Percentiles rank a stretch among this genome's conserved stretches.
These are phyloP conservation scores for Penicillium sp. DNA, from an alignment of 2,329 filamentous ascomycete species.

Conservation along the genomic window DNA sequence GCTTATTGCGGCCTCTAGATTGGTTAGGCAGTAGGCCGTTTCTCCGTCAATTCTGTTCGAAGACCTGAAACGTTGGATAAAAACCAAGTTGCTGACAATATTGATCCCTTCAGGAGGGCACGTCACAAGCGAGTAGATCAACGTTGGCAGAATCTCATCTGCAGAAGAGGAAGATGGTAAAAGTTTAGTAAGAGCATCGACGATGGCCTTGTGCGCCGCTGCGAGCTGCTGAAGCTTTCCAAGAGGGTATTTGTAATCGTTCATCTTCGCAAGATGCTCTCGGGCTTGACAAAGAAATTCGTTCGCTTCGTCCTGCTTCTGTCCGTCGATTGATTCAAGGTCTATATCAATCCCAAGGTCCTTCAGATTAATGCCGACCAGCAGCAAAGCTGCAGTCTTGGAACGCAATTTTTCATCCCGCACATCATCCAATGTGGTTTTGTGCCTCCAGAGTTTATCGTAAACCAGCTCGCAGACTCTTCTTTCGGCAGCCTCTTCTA, in stretches of 20 bases:
- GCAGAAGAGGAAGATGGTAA: slow-evolving; percentile 78
- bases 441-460: slow-evolving; percentile 83
- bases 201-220: slow-evolving; percentile 87
- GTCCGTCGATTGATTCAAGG: slow-evolving; percentile 52
- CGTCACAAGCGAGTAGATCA: slow-evolving; percentile 95
- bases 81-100: slow-evolving; percentile 90
- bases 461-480: slow-evolving; percentile 84
- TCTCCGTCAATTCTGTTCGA: slow-evolving; percentile 86
- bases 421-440: slow-evolving; percentile 88
- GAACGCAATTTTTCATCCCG: slow-evolving; percentile 92
- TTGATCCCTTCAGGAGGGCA: slow-evolving; percentile 81
- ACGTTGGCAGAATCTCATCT: slow-evolving; percentile 92
- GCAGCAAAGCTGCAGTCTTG: slow-evolving; percentile 81
- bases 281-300: slow-evolving; percentile 70
- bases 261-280: slow-evolving; percentile 74
- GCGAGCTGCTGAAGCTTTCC: slow-evolving; percentile 90
- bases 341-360: slow-evolving; percentile 80
- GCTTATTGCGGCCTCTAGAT: slow-evolving; percentile 88
- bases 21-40: slow-evolving; percentile 93
- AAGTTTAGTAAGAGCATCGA: slow-evolving; percentile 72
- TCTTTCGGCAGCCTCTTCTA: slow-evolving; percentile 91
- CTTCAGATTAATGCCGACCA: slow-evolving; percentile 87
- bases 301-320: slow-evolving; percentile 67
- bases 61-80: slow-evolving; percentile 88
- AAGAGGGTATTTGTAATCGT: slow-evolving; percentile 79